Base-by-base conservation (phyloP, 2,329 filamentous ascomycete species). In the Leptographium flavum region DNA sequence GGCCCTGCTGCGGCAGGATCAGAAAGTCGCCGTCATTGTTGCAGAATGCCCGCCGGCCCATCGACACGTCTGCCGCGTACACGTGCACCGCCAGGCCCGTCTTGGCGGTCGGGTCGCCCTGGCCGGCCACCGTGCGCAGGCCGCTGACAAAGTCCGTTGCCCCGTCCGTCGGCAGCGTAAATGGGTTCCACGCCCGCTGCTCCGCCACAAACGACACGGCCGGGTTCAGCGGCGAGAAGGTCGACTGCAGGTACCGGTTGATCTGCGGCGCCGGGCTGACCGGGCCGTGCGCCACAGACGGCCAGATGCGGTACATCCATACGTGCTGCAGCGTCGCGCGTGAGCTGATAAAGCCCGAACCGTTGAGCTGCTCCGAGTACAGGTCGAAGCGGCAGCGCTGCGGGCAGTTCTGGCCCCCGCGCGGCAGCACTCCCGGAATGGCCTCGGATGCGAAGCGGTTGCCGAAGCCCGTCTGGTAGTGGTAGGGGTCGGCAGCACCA, bases 21-120 rank as follows among this genome's bases (percentile, higher is more conserved):
- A 83, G 62, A 49, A 79, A 71, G 56, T 83, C 79, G 15, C 80
- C 80, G 48, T 84, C 80, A 2, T 75, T 73, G 52, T 71, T 72
- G 52, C 63, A 67, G 46, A 71, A 73, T 0, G 71, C 70, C 11
- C 61, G 56, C 3, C 63, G 61, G 2, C 60, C 56, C 71, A 74
- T 74, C 52, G 55, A 61, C 8, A 59, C 58, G 45, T 69, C 71
- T 45, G 65, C 62, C 39, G 64, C 59, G 49, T 69, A 74, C 39
- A 70, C 59, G 49, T 72, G 69, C 1, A 68, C 60, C 4, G 69
- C 69, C 8, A 74, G 53, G 2, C 70, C 70, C 49, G 71, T 65
- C 22, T 63, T 58, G 2, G 70, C 57, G 2, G 67, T 66, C 4
- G 70, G 67, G 32, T 73, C 69, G 3, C 70, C 70, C 7, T 64